Percentiles rank a stretch among this genome's conserved stretches.
Conservation (phyloP, 805 yeast species). For the Starmerella floris region DNA sequence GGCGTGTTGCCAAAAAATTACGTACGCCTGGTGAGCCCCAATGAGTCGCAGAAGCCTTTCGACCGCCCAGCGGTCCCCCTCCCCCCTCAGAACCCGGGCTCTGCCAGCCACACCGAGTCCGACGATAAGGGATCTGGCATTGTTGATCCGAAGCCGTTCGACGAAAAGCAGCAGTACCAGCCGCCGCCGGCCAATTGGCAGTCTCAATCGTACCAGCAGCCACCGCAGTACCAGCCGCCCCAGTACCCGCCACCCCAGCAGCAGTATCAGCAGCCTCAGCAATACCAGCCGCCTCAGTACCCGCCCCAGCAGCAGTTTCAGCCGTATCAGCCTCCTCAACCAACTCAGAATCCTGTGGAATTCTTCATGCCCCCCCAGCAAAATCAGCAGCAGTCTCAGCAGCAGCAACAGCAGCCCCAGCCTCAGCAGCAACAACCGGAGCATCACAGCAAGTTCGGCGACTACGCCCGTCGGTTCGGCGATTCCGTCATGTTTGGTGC, state of each 20-base stretch:
- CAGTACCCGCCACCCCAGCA: slow-evolving; percentile 17
- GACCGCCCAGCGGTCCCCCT: slow-evolving; percentile 16
- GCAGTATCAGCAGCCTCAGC: slow-evolving; percentile 9
- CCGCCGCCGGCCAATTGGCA: slow-evolving; percentile 11
- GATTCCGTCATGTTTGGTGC: slow-evolving; percentile 94
- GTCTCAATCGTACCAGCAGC: slow-evolving; percentile 15
- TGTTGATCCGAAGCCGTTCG: slow-evolving; percentile 12
- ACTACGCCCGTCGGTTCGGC: slow-evolving; percentile 63
- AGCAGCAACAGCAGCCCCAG: slow-evolving; percentile 20
- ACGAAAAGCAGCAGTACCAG: slow-evolving; percentile 17
- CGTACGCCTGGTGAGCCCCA: slow-evolving; percentile 35
- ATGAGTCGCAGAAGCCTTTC: slow-evolving; percentile 11
- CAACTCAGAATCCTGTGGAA: slow-evolving; percentile 9
- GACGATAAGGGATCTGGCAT: neutral
- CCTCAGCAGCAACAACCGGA: slow-evolving; percentile 15
- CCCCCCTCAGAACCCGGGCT: slow-evolving; percentile 8
- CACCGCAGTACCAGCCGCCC: slow-evolving; percentile 14
- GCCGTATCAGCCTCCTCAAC: slow-evolving; percentile 15
- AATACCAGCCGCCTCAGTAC: slow-evolving; percentile 16
- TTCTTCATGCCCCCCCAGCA: slow-evolving; percentile 21
- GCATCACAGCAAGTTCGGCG: slow-evolving; percentile 24
- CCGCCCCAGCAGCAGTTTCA: slow-evolving; percentile 14
- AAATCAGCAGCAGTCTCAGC: slow-evolving; percentile 21
- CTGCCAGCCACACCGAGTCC: slow-evolving; percentile 10
- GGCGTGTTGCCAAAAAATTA: slow-evolving; percentile 91